phyloP scores from a whole-genome alignment of 306 rosid species.

The Cucurbita argyrosperma region DNA sequence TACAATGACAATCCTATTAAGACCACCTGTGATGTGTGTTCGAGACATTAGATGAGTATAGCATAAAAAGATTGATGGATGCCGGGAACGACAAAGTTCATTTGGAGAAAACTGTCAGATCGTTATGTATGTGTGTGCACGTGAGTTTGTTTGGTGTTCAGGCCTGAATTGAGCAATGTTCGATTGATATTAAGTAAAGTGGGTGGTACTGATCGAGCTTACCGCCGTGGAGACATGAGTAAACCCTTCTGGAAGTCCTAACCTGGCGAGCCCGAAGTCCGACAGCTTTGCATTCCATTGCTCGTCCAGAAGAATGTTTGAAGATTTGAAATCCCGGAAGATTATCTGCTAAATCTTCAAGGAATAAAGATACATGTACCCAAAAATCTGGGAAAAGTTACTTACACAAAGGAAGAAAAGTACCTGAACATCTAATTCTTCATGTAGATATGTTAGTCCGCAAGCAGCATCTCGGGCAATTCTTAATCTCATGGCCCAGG shows the following conservation, averaged over 20 bases:
- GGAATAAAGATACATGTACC: not conserved
- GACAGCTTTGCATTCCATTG: conserved; percentile 95
- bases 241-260: conserved; percentile 87
- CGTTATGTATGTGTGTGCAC: not conserved
- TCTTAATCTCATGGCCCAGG: conserved; percentile 73
- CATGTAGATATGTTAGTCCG: conserved; percentile 78
- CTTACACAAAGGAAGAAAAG: not conserved
- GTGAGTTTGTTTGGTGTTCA: not conserved
- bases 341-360: conserved; percentile 38
- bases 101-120: not conserved
- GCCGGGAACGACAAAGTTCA: not conserved
- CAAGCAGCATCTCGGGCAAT: conserved; percentile 90
- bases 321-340: conserved; percentile 94
- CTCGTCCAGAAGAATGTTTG: conserved; percentile 86
- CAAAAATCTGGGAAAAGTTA: not conserved
- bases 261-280: conserved; percentile 89
- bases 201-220: conserved; percentile 18
- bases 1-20: not conserved
- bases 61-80: not conserved
- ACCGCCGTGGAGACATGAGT: conserved; percentile 98
- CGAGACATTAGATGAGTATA: not conserved
- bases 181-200: not conserved
- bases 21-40: not conserved
- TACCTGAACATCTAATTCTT: conserved; percentile 92
- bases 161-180: not conserved